Evolutionary conservation across 2,329 filamentous ascomycete genomes (phyloP).

Genomic region (Cladobotryum mycophilum): DNA sequence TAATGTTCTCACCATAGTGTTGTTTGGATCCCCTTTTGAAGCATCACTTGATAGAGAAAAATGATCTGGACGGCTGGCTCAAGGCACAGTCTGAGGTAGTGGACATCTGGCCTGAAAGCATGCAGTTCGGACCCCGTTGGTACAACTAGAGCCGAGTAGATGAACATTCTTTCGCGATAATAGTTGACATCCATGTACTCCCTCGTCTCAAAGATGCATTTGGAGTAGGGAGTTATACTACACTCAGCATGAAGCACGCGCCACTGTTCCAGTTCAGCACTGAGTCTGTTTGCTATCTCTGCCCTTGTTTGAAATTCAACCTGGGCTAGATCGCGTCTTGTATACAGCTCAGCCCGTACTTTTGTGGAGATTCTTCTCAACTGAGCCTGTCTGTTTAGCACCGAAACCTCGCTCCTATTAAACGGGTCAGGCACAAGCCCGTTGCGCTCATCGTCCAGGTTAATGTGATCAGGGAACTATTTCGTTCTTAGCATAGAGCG

Average conservation of each 20-base stretch:
- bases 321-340: not conserved
- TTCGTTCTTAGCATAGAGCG: not conserved
- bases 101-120: slow-evolving; percentile 3
- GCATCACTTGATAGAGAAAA: slow-evolving; percentile 5
- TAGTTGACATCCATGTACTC: slow-evolving; percentile 10
- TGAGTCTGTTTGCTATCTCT: not conserved
- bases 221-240: slow-evolving; percentile 1
- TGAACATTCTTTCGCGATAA: slow-evolving; percentile 7
- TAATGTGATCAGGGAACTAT: slow-evolving; percentile 1
- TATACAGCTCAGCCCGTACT: slow-evolving; percentile 1
- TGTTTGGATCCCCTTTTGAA: slow-evolving; percentile 5
- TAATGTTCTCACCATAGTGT: slow-evolving; percentile 2
- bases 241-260: not conserved
- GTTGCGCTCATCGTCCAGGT: slow-evolving; percentile 2
- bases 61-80: slow-evolving; percentile 8
- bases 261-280: slow-evolving; percentile 3
- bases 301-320: not conserved
- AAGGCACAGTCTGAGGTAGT: slow-evolving; percentile 7
- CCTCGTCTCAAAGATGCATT: slow-evolving; percentile 6
- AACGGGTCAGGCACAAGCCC: not conserved
- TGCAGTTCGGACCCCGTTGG: slow-evolving; percentile 4
- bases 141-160: slow-evolving; percentile 7
- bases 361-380: slow-evolving; percentile 3
- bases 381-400: slow-evolving; percentile 5
- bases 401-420: slow-evolving; percentile 1